phyloP scores from a whole-genome alignment of 352 stramenopile species.

The Plasmopara viticola region DNA sequence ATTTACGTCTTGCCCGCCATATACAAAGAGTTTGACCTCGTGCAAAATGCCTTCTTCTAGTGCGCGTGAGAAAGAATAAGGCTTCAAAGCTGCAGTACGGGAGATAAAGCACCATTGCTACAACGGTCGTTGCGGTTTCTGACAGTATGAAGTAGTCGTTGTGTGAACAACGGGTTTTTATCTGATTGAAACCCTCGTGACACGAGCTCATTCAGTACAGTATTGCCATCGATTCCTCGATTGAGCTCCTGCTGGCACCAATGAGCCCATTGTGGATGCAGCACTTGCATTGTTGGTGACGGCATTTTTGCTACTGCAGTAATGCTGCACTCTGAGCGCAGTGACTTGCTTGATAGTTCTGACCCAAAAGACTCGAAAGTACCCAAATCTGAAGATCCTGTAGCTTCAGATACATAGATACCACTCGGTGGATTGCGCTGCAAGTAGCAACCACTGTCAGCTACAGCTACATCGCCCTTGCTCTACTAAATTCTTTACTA shows the following conservation, averaged over 20 bases:
- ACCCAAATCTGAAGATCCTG: background rate
- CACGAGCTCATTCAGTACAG: constrained; percentile 52
- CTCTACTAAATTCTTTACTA: background rate
- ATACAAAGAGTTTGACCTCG: constrained; percentile 62
- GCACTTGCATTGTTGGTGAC: constrained; percentile 14
- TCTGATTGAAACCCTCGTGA: constrained; percentile 41
- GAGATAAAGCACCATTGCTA: constrained; percentile 23
- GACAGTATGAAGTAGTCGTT: constrained; percentile 31
- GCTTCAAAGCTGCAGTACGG: constrained; percentile 12
- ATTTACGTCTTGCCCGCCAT: constrained; percentile 57
- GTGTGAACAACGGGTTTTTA: constrained; percentile 48
- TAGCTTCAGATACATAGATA: constrained; percentile 33
- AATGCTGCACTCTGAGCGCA: constrained; percentile 19
- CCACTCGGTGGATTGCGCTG: constrained; percentile 33
- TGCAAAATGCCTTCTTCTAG: constrained; percentile 35
- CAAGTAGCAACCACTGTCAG: constrained; percentile 13
- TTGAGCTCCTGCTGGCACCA: constrained; percentile 59
- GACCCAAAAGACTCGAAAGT: constrained; percentile 7
- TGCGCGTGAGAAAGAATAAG: constrained; percentile 43
- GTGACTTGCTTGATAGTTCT: constrained; percentile 11
- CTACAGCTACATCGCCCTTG: background rate
- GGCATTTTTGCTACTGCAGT: constrained; percentile 18
- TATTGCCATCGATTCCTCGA: constrained; percentile 47
- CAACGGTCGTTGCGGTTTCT: constrained; percentile 26
- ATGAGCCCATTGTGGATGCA: constrained; percentile 58